Evolutionary conservation across 768 basidiomycete genomes (phyloP), one percentile per base, ranked within the genome.

Genomic region (Boletus pseudo-olivaceus): DNA sequence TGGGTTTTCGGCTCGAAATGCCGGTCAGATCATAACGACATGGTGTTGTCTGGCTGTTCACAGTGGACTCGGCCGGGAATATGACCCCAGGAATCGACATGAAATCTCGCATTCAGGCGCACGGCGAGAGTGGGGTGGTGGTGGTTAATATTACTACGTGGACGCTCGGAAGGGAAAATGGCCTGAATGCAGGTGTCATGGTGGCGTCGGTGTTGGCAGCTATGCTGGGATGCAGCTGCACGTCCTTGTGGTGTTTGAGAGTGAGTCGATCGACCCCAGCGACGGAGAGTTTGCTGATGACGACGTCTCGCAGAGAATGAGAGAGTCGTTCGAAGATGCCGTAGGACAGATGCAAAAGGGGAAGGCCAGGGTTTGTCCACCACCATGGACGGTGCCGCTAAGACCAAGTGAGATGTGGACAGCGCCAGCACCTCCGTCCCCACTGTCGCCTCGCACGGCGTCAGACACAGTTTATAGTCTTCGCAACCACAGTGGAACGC

Each of bases 191-290:
- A 32, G 88, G 70, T 55, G 81, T 79, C 29, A 84, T 77, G 41
- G 88, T 68, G 92, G 90, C 94, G 44, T 15, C 71, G 5, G 72
- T 72, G 69, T 93, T 93, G 7, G 88, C 83, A 4, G 72, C 65
- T 61, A 81, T 84, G 53, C 71, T 73, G 55, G 88, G 71, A 15
- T 94, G 65, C 56, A 70, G 73, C 49, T 81, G 78, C 35, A 93
- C 71, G 0, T 85, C 78, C 65, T 89, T 93, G 59, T 87, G 75
- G 67, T 90, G 92, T 67, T 89, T 83, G 56, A 88, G 68, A 12
- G 88, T 83, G 15, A 90, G 76, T 7, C 32, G 23, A 42, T 27
- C 32, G 40, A 19, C 1, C n/a, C 15, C 30, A 27, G 30, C 23
- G 41, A 38, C 34, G 37, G 42, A 7, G 30, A 19, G 20, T 7